Base-by-base conservation (phyloP, 176 grass and related monocot genomes). In the Themeda triandra region DNA sequence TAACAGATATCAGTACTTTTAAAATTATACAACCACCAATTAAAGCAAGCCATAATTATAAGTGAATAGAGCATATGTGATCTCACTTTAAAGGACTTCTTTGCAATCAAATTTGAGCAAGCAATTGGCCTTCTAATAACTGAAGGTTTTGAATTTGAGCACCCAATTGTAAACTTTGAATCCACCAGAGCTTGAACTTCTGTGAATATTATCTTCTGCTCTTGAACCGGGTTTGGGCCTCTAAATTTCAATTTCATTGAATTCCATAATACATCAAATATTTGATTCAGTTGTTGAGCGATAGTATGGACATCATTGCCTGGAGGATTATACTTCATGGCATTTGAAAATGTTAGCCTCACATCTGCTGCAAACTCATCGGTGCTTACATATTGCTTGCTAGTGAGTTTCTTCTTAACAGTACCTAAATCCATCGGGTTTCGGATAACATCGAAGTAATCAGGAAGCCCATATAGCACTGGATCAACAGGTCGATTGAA, bases 341-440 rank as follows among this genome's bases (percentile, higher is more conserved):
- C 95, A 82, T 98, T 98, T 35, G 92, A 91, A 70, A 98, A 95
- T 70, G 92, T 98, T 54, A 93, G 75, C 66, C 78, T 93, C 69
- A 95, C 92, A 98, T 98, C 92, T 65, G 80, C 77, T 33, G 84
- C 84, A 81, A 95, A 98, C 51, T 98, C 85, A 77, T 73, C 11
- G 18, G 82, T 81, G 73, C 63, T 77, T 19, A 11, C 27, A 37
- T 94, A 97, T 46, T 84, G 69, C 41, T 87, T 91, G 19, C 63
- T 88, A 54, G 77, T 29, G 63, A 97, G 90, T 69, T 94, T 97
- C 15, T 89, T 71, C 46, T 91, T 94, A 39, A 97, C 41, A 59
- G 92, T 97, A 56, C 95, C 88, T 54, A 94, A 78, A 86, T 94
- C 95, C 95, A 97, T 94, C 0, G 95, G 95, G 66, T 91, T 86